Percentiles rank a stretch among this genome's conserved stretches.
Conservation (phyloP, 1,284 basidiomycete species). For the Trametes hirsuta region DNA sequence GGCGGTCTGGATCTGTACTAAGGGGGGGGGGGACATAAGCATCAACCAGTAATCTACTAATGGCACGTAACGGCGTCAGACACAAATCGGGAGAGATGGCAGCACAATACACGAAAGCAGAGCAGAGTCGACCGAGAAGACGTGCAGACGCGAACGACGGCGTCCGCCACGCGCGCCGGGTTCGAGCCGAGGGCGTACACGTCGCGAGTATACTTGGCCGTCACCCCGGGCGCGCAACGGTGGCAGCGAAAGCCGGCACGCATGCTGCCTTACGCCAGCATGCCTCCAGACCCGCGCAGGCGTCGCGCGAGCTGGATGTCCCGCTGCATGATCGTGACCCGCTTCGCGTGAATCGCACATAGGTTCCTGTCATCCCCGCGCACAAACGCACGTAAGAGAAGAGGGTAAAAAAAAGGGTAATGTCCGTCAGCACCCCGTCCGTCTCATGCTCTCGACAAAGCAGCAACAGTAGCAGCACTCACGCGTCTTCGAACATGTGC, state of each 20-base stretch:
- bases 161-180: background rate
- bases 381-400: background rate
- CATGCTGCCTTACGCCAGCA: conserved; percentile 28
- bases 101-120: background rate
- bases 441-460: background rate
- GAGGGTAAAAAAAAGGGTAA: background rate
- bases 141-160: background rate
- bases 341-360: conserved; percentile 97
- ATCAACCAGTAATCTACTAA: background rate
- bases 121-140: background rate
- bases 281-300: conserved; percentile 86
- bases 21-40: background rate
- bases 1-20: conserved; percentile 4
- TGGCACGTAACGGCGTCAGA: no score
- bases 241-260: background rate
- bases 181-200: background rate
- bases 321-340: conserved; percentile 97
- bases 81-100: background rate
- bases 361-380: conserved; percentile 64
- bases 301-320: conserved; percentile 96
- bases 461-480: conserved; percentile 37
- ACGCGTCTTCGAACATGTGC: conserved; percentile 96
- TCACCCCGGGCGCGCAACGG: background rate
- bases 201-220: background rate
- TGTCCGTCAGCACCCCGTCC: background rate